Evolutionary conservation across 768 basidiomycete genomes (phyloP).

Genomic region (Kwoniella sp.): DNA sequence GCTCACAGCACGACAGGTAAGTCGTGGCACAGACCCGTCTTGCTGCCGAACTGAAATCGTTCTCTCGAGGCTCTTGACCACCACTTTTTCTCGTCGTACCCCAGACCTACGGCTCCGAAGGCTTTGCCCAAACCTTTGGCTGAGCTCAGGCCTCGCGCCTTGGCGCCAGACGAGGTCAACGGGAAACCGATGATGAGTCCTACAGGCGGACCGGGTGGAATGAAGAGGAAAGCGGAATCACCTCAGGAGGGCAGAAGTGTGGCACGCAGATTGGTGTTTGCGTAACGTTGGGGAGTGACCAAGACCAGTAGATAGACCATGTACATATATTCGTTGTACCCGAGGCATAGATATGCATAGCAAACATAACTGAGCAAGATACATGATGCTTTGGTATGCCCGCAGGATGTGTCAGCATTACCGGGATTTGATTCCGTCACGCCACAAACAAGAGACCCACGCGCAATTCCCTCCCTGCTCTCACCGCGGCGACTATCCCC

Average conservation of each 20-base stretch:
- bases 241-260: constrained; percentile 19
- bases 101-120: constrained; percentile 80
- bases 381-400: background rate
- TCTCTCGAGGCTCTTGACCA: constrained; percentile 69
- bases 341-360: background rate
- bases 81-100: constrained; percentile 78
- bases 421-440: constrained; percentile 11
- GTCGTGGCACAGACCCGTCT: constrained; percentile 28
- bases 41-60: background rate
- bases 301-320: background rate
- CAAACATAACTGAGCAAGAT: background rate
- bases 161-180: constrained; percentile 51
- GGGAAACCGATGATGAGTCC: constrained; percentile 33
- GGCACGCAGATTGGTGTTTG: constrained; percentile 30
- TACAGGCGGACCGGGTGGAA: constrained; percentile 11
- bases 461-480: too few species aligned
- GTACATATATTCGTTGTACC: constrained; percentile 15
- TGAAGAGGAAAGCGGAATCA: constrained; percentile 41
- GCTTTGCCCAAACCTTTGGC: constrained; percentile 69
- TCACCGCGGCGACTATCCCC: background rate
- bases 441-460: too few species aligned
- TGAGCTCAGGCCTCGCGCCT: constrained; percentile 56
- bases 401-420: background rate
- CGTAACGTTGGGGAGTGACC: background rate
- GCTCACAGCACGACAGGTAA: constrained; percentile 71